Percentiles rank a stretch among this genome's conserved stretches.
phyloP scores from a whole-genome alignment of 139 green algal species.

The Chlorella vulgaris region DNA sequence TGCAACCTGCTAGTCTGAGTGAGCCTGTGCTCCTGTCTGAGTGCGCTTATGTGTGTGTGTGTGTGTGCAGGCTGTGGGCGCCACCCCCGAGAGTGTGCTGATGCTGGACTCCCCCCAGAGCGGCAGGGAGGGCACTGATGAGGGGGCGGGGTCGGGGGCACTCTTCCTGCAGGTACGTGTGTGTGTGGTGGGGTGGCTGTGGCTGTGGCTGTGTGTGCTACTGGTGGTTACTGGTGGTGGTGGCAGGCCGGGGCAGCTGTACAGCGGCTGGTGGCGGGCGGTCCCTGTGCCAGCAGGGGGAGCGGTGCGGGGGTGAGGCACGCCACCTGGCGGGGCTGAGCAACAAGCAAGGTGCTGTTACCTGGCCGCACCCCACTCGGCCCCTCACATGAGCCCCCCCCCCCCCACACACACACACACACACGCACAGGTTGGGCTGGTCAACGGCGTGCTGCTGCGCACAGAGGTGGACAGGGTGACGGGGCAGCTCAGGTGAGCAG shows the following conservation, averaged over 20 bases:
- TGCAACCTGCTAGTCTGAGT: no score
- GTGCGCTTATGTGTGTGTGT: no score
- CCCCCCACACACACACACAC: neutral
- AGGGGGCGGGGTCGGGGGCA: constrained; percentile 43
- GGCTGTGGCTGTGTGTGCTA: no score
- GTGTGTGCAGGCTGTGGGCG: constrained; percentile 66
- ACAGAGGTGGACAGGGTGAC: constrained; percentile 90
- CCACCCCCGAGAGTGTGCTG: constrained; percentile 73
- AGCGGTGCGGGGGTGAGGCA: constrained; percentile 1
- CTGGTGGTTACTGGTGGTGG: no score
- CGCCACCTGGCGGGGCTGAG: neutral
- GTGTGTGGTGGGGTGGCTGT: no score
- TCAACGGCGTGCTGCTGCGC: constrained; percentile 94
- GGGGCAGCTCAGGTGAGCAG: constrained; percentile 61
- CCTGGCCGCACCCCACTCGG: neutral
- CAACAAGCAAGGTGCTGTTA: neutral
- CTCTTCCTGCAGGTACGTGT: constrained; percentile 83
- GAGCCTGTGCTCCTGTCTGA: no score
- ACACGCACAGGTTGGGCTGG: constrained; percentile 76
- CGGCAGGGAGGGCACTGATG: constrained; percentile 48
- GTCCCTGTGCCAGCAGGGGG: no score
- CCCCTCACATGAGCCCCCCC: neutral
- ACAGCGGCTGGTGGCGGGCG: no score
- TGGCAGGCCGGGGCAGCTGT: no score
- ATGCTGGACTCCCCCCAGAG: constrained; percentile 68